Base-by-base conservation (phyloP, 1,139 yeast genomes). In the Geotrichum aggregatum region DNA sequence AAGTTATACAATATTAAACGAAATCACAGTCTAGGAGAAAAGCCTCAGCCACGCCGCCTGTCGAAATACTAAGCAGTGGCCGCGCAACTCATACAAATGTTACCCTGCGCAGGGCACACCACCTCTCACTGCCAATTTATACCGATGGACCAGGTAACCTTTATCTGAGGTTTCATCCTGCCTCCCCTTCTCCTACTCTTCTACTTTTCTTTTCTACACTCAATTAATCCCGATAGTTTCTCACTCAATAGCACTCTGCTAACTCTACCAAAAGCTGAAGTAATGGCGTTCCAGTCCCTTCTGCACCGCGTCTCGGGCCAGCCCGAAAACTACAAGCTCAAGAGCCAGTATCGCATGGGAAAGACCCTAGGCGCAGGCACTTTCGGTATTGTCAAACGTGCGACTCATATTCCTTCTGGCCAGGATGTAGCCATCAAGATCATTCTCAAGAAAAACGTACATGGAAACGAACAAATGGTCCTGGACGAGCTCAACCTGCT, bases 331-430 rank as follows among this genome's bases (percentile, higher is more conserved):
- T 84, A 84, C 63, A 66, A 75, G 30, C 76, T 84, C 58, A 87
- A 87, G 66, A 67, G 75, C 43, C 75, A 77, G 56, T 87, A 85
- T 63, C 76, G 80, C 3, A 84, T 87, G 66, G 95, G 94, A 8
- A 79, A 78, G 58, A 85, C 94, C 0, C 71, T 89, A 16, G 97
- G 97, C 5, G 96, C 95, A 0, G 97, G 97, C 2, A 80, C 95
- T 1, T 89, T 86, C 71, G 96, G 97, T 33, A 84, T 87, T 19
- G 97, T 89, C 3, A 76, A 95, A 60, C 80, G 81, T 60, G 96
- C 96, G 1, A 73, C 82, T 46, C 77, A 78, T 61, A 71, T 73
- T 54, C 68, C 69, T 22, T 80, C 83, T 5, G 74, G 76, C 44
- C 88, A 85, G 59, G 82, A 85, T 54, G 95, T 87, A 18, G 97